These are phyloP conservation scores for Tausonia pullulans DNA, from an alignment of 1,284 basidiomycete species.

Conservation along the genomic window DNA sequence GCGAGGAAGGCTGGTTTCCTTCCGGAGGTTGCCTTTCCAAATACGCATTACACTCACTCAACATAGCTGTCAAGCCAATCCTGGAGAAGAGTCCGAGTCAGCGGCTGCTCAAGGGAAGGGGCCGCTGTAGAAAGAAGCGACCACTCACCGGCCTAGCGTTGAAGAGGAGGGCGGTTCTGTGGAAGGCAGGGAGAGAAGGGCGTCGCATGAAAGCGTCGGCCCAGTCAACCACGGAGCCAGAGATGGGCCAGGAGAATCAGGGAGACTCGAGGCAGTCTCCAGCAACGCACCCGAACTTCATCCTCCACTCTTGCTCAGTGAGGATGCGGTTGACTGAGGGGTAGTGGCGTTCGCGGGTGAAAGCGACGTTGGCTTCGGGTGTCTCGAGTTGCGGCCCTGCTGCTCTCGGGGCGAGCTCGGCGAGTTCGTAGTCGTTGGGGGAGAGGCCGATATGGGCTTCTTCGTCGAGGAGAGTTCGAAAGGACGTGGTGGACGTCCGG, in stretches of 20 bases:
- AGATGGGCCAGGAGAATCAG: not conserved
- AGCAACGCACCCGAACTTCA: conserved; percentile 37
- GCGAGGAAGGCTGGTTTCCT: not conserved
- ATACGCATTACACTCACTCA: conserved; percentile 26
- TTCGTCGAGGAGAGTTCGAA: too few species aligned
- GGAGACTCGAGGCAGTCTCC: not conserved
- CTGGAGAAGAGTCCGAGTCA: too few species aligned
- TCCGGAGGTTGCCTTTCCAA: not conserved
- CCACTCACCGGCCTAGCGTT: conserved; percentile 62
- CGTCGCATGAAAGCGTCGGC: not conserved
- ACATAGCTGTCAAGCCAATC: conserved; percentile 87
- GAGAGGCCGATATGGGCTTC: not conserved
- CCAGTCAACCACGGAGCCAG: not conserved
- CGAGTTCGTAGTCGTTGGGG: not conserved
- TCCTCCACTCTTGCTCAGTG: conserved; percentile 17
- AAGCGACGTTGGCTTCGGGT: not conserved
- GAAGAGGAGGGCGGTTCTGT: conserved; percentile 68
- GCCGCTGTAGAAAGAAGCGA: too few species aligned
- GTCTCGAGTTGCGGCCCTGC: not conserved
- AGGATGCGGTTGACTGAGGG: not conserved
- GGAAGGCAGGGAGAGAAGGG: not conserved
- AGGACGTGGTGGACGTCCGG: too few species aligned
- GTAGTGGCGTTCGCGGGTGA: not conserved
- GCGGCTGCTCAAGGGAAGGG: too few species aligned
- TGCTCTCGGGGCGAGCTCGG: not conserved